Percentiles rank a stretch among this genome's conserved stretches.
Evolutionary conservation across 2,329 filamentous ascomycete species (phyloP).

Genomic region (Fusarium transvaalense): DNA sequence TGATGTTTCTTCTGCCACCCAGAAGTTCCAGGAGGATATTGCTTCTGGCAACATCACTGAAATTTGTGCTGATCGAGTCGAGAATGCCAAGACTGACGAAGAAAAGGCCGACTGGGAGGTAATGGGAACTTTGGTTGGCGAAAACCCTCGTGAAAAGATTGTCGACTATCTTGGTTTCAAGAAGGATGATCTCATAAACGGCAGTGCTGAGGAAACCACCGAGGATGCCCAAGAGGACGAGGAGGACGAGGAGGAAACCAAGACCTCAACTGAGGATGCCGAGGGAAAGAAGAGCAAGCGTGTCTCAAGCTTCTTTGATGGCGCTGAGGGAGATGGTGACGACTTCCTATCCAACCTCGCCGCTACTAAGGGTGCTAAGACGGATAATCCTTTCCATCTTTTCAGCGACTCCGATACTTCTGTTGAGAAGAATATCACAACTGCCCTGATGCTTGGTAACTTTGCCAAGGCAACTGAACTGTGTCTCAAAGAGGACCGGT

Average conservation of each 20-base stretch:
- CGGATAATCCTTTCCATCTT: slow-evolving; percentile 93
- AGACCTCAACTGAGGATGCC: slow-evolving; percentile 49
- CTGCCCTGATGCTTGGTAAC: slow-evolving; percentile 87
- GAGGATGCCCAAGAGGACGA: slow-evolving; percentile 43
- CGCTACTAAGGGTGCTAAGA: slow-evolving; percentile 91
- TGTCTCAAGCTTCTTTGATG: slow-evolving; percentile 85
- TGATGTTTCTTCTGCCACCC: slow-evolving; percentile 83
- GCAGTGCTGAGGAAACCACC: slow-evolving; percentile 54
- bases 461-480: slow-evolving; percentile 92
- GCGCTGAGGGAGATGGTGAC: slow-evolving; percentile 74
- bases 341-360: slow-evolving; percentile 88
- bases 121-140: slow-evolving; percentile 86
- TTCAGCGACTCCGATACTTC: slow-evolving; percentile 86
- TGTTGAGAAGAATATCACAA: slow-evolving; percentile 88
- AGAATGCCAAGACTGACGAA: slow-evolving; percentile 82
- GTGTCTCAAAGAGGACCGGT: slow-evolving; percentile 86
- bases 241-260: slow-evolving; percentile 38
- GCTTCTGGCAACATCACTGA: slow-evolving; percentile 79
- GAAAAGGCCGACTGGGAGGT: slow-evolving; percentile 98
- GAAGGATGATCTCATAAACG: slow-evolving; percentile 67
- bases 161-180: slow-evolving; percentile 91
- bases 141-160: slow-evolving; percentile 87
- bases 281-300: slow-evolving; percentile 67
- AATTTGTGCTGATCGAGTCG: slow-evolving; percentile 84
- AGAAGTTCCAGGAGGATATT: slow-evolving; percentile 87